phyloP scores from a whole-genome alignment of 2,329 filamentous ascomycete species.

The Diplodia corticola region DNA sequence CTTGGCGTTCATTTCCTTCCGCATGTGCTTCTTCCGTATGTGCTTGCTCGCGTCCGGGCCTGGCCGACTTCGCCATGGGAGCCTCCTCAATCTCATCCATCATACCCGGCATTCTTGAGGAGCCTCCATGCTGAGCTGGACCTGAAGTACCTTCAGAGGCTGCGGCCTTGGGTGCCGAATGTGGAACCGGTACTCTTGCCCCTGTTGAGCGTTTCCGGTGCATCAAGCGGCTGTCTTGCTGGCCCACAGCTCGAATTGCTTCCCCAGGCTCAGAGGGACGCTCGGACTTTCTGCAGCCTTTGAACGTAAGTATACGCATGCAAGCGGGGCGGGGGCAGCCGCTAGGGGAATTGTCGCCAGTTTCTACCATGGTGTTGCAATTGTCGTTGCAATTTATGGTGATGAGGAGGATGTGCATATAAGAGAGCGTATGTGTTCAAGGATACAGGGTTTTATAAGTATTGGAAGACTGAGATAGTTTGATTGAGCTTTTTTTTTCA shows the following conservation, averaged over 20 bases:
- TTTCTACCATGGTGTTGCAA: not conserved
- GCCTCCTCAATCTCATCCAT: not conserved
- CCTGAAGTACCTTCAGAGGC: not conserved
- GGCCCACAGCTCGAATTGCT: not conserved
- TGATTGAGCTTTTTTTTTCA: no score
- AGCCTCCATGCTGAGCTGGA: no score
- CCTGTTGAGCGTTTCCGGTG: not conserved
- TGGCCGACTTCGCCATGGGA: not conserved
- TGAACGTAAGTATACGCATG: not conserved
- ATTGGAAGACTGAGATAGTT: not conserved
- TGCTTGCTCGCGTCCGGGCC: not conserved
- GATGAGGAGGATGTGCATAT: not conserved
- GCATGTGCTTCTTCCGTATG: not conserved
- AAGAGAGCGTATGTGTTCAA: not conserved
- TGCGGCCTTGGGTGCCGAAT: not conserved
- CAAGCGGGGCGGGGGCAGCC: not conserved
- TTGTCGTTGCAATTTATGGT: not conserved
- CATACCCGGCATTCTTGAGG: not conserved
- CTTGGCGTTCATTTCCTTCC: no score
- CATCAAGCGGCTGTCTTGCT: not conserved
- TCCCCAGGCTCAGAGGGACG: not conserved
- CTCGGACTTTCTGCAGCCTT: not conserved
- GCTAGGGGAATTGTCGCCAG: not conserved
- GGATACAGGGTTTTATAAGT: not conserved
- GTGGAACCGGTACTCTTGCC: not conserved